Conservation (phyloP, 331 rosid genomes). For the Acacia concinna region DNA sequence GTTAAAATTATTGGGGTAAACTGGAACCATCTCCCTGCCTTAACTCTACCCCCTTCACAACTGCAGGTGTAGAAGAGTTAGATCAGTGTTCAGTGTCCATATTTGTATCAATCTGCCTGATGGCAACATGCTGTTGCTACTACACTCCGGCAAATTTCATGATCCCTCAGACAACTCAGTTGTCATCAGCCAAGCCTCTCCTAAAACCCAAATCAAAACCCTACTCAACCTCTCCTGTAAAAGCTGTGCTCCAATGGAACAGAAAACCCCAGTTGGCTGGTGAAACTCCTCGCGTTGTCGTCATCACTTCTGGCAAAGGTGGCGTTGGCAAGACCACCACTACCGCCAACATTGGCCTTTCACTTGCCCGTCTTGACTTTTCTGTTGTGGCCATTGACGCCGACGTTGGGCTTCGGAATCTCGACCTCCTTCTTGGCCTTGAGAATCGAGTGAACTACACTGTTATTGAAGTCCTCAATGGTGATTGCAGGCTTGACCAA, state of each 20-base stretch:
- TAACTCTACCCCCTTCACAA: neutral
- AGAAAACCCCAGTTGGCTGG: conserved; percentile 68
- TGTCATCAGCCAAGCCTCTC: neutral
- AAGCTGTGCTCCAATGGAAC: conserved; percentile 59
- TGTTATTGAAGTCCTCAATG: conserved; percentile 87
- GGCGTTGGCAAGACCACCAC: conserved; percentile 78
- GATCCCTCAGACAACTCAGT: neutral
- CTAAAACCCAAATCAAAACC: conserved; percentile 36
- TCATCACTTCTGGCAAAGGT: conserved; percentile 71
- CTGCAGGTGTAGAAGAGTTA: neutral
- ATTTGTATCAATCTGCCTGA: neutral
- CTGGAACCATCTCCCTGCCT: neutral
- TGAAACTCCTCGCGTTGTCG: conserved; percentile 70
- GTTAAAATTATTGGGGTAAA: neutral
- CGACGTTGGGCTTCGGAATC: conserved; percentile 76
- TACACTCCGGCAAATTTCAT: neutral
- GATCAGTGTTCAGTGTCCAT: neutral
- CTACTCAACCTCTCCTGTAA: conserved; percentile 26
- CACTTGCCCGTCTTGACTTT: conserved; percentile 71
- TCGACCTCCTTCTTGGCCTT: conserved; percentile 83
- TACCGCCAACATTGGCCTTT: conserved; percentile 70
- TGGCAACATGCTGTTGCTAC: neutral
- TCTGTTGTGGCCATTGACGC: conserved; percentile 77
- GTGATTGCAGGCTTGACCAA: conserved; percentile 94
- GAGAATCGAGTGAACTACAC: conserved; percentile 97